Conservation (phyloP, 257 asterid species). For the Nicotiana tabacum region DNA sequence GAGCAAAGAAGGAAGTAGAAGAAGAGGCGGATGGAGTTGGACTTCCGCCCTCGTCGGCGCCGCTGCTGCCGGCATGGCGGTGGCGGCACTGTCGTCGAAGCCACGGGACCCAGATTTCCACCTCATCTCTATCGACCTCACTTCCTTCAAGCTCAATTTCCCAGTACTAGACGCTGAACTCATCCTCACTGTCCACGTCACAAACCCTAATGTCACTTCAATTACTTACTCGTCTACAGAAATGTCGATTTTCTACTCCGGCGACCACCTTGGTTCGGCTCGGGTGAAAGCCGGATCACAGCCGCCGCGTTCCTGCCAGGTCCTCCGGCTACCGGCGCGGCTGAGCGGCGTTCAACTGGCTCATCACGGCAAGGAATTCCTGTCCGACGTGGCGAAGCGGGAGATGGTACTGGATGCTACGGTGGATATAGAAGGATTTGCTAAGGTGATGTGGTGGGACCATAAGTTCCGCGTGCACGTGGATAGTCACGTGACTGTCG, state of each 20-base stretch:
- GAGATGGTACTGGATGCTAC: conserved; percentile 86
- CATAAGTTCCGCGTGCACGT: conserved; percentile 79
- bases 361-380: conserved; percentile 54
- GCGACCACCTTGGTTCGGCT: conserved; percentile 80
- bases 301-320: conserved; percentile 80
- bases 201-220: conserved; percentile 80
- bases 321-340: conserved; percentile 81
- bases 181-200: conserved; percentile 83
- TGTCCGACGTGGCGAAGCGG: conserved; percentile 63
- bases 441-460: conserved; percentile 88
- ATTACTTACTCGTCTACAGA: conserved; percentile 62
- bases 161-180: conserved; percentile 75
- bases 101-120: conserved; percentile 86
- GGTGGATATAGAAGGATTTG: conserved; percentile 73
- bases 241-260: conserved; percentile 77
- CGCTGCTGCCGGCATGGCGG: conserved; percentile 55
- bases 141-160: conserved; percentile 81
- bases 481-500: conserved; percentile 92
- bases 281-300: conserved; percentile 73
- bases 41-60: conserved; percentile 80
- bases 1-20: conserved; percentile 21
- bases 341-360: conserved; percentile 76
- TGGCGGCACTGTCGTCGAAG: conserved; percentile 36
- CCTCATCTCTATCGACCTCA: conserved; percentile 74
- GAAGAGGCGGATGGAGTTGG: conserved; percentile 62